Evolutionary conservation across 805 yeast genomes (phyloP), one percentile per base, ranked within the genome.

Genomic region (Ogataea paraovalis): DNA sequence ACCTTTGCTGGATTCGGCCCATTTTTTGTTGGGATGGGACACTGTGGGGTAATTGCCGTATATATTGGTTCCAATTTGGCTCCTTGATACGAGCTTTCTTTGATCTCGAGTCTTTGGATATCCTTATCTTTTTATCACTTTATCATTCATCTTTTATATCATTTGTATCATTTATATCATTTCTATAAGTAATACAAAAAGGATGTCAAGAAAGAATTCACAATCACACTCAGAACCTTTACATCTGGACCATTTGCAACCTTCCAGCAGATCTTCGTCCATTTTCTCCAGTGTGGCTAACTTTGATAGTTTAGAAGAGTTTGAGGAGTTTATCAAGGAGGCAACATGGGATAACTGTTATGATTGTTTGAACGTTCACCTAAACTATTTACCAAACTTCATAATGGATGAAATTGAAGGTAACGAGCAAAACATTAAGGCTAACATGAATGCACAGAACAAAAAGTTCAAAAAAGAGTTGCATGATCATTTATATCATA

Each of bases 401-500:
- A 76, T 82, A 36, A 53, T 82, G 62, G 75, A 75, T 54, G 82
- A 78, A 44, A 73, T 81, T 49, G 84, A 79, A 52, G 76, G 79
- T 48, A 80, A 82, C 58, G 75, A 78, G 44, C 87, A 82, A 46
- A 80, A 79, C 58, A 74, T 82, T 49, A 80, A 80, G 62, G 79
- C 82, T 33, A 76, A 82, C 23, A 78, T 75, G 67, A 82, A 81
- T 65, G 78, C 80, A 54, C 80, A 81, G 61, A 78, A 81, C 44
- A 74, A 76, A 54, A 81, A 82, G 65, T 82, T 80, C 59, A 79
- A 74, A 44, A 73, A 87, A 60, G 80, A 80, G 61, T 72, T 82
- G 61, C 82, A 79, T 57, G 87, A 82, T 61, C 88, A 82, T 56
- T 71, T 82, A 44, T 76, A 79, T 57, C 79, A 80, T 56, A 85